A percentile compares a stretch with the other conserved stretches of the same genome.
Evolutionary conservation across 306 rosid genomes (phyloP).

Genomic region (Vigna nakashimae): DNA sequence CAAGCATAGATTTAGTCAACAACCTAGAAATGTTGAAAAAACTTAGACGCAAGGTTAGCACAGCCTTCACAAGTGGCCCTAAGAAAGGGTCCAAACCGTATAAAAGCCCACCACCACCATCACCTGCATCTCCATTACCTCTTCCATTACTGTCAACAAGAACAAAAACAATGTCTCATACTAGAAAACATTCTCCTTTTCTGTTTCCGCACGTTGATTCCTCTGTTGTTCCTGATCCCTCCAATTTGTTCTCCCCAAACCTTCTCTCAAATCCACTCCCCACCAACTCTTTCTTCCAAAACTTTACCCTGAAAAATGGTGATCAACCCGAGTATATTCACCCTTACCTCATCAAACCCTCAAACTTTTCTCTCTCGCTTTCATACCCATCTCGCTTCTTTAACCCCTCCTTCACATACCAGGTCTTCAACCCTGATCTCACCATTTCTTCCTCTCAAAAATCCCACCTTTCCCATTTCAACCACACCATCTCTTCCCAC

Average conservation of each 20-base stretch:
- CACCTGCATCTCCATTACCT: not conserved
- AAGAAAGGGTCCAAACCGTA: constrained; percentile 36
- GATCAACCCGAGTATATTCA: constrained; percentile 79
- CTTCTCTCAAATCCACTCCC: constrained; percentile 76
- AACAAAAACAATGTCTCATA: not conserved
- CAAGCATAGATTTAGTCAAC: constrained; percentile 31
- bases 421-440: constrained; percentile 73
- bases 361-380: constrained; percentile 64
- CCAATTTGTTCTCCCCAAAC: constrained; percentile 65
- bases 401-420: constrained; percentile 58
- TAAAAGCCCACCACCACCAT: constrained; percentile 23
- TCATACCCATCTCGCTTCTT: constrained; percentile 70
- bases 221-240: constrained; percentile 79
- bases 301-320: constrained; percentile 75
- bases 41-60: constrained; percentile 42
- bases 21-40: constrained; percentile 36
- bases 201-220: constrained; percentile 66
- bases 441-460: constrained; percentile 58
- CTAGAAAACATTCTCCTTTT: constrained; percentile 51
- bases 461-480: constrained; percentile 27
- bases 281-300: constrained; percentile 88
- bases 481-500: constrained; percentile 66
- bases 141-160: not conserved
- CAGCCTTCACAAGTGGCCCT: not conserved
- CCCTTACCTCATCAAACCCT: constrained; percentile 77